A percentile compares a stretch with the other conserved stretches of the same genome.
Evolutionary conservation across 2,329 filamentous ascomycete species (phyloP).

Genomic region (Bipolaris oryzae): DNA sequence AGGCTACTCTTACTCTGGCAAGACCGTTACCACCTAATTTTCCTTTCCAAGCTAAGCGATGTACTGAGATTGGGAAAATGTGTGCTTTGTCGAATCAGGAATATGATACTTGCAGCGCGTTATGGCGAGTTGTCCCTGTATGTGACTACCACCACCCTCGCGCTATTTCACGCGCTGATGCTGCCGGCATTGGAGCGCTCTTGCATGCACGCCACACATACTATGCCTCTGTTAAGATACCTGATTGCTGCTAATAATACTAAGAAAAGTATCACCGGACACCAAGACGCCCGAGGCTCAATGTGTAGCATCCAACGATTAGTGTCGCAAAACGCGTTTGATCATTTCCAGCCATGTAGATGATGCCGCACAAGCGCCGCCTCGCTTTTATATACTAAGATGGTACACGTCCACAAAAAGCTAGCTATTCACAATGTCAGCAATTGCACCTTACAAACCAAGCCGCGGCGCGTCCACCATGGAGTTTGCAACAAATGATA

Average conservation of each 20-base stretch:
- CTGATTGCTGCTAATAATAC: background rate
- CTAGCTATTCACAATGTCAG: slow-evolving; percentile 7
- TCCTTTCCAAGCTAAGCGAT: background rate
- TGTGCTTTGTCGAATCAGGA: background rate
- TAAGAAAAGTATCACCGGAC: background rate
- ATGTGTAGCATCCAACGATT: slow-evolving; percentile 25
- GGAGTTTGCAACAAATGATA: slow-evolving; percentile 7
- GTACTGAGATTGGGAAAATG: background rate
- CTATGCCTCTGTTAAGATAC: background rate
- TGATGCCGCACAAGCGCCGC: slow-evolving; percentile 2
- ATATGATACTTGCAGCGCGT: background rate
- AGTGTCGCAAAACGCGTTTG: slow-evolving; percentile 36
- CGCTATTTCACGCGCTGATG: background rate
- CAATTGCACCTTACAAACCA: slow-evolving; percentile 19
- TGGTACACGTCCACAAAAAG: background rate
- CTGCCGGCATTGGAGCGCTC: background rate
- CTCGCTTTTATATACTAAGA: background rate
- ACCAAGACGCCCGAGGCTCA: background rate
- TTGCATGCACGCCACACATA: background rate
- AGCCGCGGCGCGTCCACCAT: slow-evolving; percentile 21
- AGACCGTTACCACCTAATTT: background rate
- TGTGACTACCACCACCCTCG: too few species aligned
- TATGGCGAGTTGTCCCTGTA: background rate
- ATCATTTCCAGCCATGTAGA: slow-evolving; percentile 8
- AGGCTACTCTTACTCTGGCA: background rate